Evolutionary conservation across 768 basidiomycete genomes (phyloP).

Genomic region (Collybiopsis confluens): DNA sequence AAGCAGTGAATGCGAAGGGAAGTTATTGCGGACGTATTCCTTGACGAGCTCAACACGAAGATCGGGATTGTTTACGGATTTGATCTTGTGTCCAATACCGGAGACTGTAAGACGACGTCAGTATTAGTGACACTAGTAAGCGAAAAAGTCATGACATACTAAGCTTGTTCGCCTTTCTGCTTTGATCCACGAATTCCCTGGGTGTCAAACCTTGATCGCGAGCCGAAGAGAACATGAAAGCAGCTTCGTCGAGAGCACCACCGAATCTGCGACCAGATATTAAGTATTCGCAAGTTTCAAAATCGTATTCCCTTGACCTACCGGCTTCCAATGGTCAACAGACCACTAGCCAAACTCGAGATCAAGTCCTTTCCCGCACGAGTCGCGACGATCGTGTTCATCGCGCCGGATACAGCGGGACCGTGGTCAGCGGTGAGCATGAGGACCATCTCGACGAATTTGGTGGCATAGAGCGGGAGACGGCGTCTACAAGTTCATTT

Average conservation of each 20-base stretch:
- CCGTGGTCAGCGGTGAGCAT: conserved; percentile 99
- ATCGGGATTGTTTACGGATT: conserved; percentile 96
- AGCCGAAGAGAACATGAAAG: conserved; percentile 90
- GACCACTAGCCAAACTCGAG: conserved; percentile 91
- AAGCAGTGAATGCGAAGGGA: conserved; percentile 89
- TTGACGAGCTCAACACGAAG: conserved; percentile 90
- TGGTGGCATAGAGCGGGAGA: conserved; percentile 89
- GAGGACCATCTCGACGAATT: conserved; percentile 99
- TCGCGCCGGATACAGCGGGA: conserved; percentile 95
- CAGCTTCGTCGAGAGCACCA: conserved; percentile 97
- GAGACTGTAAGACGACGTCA: conserved; percentile 49
- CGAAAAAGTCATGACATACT: conserved; percentile 44
- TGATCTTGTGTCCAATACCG: conserved; percentile 99
- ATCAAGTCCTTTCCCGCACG: conserved; percentile 99
- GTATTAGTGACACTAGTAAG: conserved; percentile 9
- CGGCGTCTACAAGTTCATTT: conserved; percentile 20
- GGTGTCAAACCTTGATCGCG: conserved; percentile 90
- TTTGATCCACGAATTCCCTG: conserved; percentile 95
- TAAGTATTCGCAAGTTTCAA: too few relatives aligned
- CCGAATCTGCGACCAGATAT: conserved; percentile 57
- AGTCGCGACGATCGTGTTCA: conserved; percentile 99
- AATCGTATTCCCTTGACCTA: too few relatives aligned
- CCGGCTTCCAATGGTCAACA: conserved; percentile 92
- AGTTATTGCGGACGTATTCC: conserved; percentile 92
- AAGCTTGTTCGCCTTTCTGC: conserved; percentile 90